Base-by-base conservation (phyloP, 805 yeast species). In the Saccharomycopsis sp. region DNA sequence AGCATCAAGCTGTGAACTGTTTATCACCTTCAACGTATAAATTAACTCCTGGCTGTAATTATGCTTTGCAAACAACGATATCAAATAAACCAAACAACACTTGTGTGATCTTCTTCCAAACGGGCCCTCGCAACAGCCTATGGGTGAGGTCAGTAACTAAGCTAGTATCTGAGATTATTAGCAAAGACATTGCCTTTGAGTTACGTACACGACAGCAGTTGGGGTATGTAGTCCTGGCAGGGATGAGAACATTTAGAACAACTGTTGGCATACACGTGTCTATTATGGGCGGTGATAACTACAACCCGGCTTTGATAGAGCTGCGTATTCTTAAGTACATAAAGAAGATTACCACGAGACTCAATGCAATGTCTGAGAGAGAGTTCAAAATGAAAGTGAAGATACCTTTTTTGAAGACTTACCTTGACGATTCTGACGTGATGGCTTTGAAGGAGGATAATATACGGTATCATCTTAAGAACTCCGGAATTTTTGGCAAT, bases 191-290 rank as follows among this genome's bases (percentile, higher is more conserved):
- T 18, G 68, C 72, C 1, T 70, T 76, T 1, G 83, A 79, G 52
- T 67, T 86, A 16, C 70, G 91, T 60, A 75, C 75, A 18, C 78
- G 76, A 62, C 76, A 75, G 58, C 87, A 82, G 61, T 67, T 87
- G 56, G 91, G 89, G 0, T 87, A 87, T 65, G 74, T 77, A 3
- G 81, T 84, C 0, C 62, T 77, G n/a, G 79, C 84, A 20, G 90
- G 90, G 0, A 57, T 77, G 24, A 70, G 87, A 59, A 63, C 78
- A 0, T 67, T 81, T 29, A 71, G 83, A 56, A 73, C 75, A 21
- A 78, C 84, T 0, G 67, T 79, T 34, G 92, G 92, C 0, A 59
- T 85, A 2, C 85, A 82, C 63, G 68, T 87, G 9, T 73, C 80
- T 1, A 68, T 84, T 0, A 78, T 83, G 75, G 59, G 46, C 15